These are phyloP conservation scores for Wickerhamomyces canadensis DNA, from an alignment of 805 yeast genomes.

Conservation along the genomic window DNA sequence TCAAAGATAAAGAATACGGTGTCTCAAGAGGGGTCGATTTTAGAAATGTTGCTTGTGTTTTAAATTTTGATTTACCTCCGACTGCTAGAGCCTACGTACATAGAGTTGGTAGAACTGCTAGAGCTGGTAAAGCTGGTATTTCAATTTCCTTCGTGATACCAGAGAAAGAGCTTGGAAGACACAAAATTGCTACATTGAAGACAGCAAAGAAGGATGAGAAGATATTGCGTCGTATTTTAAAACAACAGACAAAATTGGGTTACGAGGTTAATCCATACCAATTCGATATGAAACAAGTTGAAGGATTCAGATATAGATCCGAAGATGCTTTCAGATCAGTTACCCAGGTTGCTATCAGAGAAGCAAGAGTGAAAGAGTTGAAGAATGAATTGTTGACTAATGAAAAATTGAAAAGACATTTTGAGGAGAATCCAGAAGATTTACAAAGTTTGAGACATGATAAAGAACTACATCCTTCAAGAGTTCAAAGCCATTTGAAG, in stretches of 20 bases:
- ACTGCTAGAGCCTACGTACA: conserved; percentile 88
- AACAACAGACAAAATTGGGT: conserved; percentile 70
- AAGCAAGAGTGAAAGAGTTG: conserved; percentile 87
- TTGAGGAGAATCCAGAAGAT: conserved; percentile 97
- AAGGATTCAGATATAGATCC: conserved; percentile 92
- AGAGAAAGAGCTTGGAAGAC: conserved; percentile 78
- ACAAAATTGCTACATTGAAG: conserved; percentile 67
- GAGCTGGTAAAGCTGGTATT: conserved; percentile 95
- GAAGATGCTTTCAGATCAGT: conserved; percentile 97
- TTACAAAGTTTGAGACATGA: conserved; percentile 86
- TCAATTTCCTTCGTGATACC: conserved; percentile 90
- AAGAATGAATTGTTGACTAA: conserved; percentile 82
- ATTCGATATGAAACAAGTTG: conserved; percentile 87
- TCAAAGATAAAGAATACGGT: conserved; percentile 75
- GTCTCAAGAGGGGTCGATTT: conserved; percentile 97
- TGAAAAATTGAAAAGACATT: conserved; percentile 87
- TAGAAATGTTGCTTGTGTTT: conserved; percentile 91
- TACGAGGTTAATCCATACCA: conserved; percentile 79
- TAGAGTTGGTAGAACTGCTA: conserved; percentile 94
- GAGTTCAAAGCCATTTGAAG: conserved; percentile 80
- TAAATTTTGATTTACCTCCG: conserved; percentile 90
- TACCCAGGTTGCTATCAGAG: conserved; percentile 82
- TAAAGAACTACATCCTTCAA: conserved; percentile 75
- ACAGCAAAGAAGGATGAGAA: conserved; percentile 83
- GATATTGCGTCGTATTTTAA: conserved; percentile 67